Base-by-base conservation (phyloP, 306 rosid genomes). In the Quillaja saponaria region DNA sequence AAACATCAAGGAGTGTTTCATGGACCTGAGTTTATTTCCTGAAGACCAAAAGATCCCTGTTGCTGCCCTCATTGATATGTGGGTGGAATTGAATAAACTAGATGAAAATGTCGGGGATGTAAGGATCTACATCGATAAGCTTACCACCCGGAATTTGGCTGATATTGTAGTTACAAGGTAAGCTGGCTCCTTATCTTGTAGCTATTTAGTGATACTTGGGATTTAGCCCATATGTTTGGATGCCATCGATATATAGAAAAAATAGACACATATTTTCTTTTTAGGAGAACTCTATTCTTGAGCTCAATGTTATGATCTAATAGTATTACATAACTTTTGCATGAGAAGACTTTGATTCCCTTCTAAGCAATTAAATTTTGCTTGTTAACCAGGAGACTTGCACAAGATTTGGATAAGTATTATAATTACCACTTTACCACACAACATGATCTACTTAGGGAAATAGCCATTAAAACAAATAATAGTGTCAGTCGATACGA, bases 11-110 rank as follows among this genome's bases (percentile, higher is more conserved):
- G 84, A 90, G 40, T 78, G 91, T 74, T 90, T 90, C 85, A 49
- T 77, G 72, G 97, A 90, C 79, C 72, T 90, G 11, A 83, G 83
- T 33, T 76, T 81, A 35, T 87, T 90, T 53, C 91, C 87, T 0
- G 90, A 81, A 73, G 83, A 84, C 62, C 84, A 59, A 55, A 80
- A 76, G 63, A 77, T 87, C 17, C 78, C 78, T 49, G 85, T 41
- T 53, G 13, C 79, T 33, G 67, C 67, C 46, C 79, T 90, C 9
- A 34, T 79, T 53, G 87, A 84, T 72, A 82, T 87, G 58, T 84
- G 84, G 87, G 31, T 60, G 3, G 90, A 72, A 49, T 70, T 71
- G 55, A 61, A 90, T 55, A 59, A 55, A 13, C 61, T 80, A 21
- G 80, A 84, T 49, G 81, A 80, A 31, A 79, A 71, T 53, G 59